Conservation (phyloP, 192 early-diverging fungal genomes). For the Rhizophlyctis rosea region DNA sequence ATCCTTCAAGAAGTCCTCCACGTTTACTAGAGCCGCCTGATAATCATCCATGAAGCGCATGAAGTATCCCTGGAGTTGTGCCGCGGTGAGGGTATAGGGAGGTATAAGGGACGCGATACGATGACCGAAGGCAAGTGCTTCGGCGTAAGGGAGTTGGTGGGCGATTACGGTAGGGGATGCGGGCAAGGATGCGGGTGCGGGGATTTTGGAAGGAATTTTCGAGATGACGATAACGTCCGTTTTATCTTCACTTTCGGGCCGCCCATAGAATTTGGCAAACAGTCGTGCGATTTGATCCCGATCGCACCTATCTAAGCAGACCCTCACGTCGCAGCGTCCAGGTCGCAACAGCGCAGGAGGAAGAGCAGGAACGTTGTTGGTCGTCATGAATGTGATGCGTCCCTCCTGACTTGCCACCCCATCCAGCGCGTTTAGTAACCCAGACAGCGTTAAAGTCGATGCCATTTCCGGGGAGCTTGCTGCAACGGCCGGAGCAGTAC, state of each 20-base stretch:
- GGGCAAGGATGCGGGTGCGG: neutral
- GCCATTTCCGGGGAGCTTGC: constrained; percentile 14
- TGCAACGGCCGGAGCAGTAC: neutral
- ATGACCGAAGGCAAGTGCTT: no score
- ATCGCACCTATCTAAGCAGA: constrained; percentile 57
- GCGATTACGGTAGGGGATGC: neutral
- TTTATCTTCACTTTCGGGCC: constrained; percentile 19
- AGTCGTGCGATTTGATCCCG: constrained; percentile 54
- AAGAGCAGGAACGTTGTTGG: constrained; percentile 65
- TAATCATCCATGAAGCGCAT: constrained; percentile 69
- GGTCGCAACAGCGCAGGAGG: constrained; percentile 68
- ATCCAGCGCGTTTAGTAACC: constrained; percentile 74
- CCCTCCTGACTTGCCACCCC: constrained; percentile 72
- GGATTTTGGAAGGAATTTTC: neutral
- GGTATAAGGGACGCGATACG: no score
- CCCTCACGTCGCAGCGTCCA: constrained; percentile 65
- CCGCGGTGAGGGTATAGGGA: constrained; percentile 60
- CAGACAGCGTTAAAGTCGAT: constrained; percentile 49
- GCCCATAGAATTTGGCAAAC: constrained; percentile 66
- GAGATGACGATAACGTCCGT: no score
- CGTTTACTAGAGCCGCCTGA: constrained; percentile 19
- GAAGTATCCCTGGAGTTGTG: constrained; percentile 92
- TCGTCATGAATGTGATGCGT: constrained; percentile 73
- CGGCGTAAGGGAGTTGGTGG: constrained; percentile 51
- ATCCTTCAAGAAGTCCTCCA: constrained; percentile 14